Evolutionary conservation across 202 grass and related monocot species (phyloP), one percentile per base, ranked within the genome.

Genomic region (Saccharum hybrid): DNA sequence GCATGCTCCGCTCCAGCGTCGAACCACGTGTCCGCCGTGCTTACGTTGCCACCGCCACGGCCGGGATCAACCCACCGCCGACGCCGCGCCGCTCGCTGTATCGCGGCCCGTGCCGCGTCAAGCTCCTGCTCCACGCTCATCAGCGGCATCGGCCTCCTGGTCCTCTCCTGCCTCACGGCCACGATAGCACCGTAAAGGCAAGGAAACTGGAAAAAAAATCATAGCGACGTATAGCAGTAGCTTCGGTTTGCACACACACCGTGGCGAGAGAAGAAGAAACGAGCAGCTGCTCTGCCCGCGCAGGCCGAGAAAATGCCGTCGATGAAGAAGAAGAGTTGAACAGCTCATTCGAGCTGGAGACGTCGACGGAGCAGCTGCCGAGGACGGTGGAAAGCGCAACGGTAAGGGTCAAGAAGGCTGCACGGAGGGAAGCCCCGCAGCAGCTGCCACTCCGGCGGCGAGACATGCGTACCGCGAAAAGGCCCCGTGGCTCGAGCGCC

Each of bases 1-100:
- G 31, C 77, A 19, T 57, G 0, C 1, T 90, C 81, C 39, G 54
- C 77, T 34, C 12, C 80, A 14, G 51, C 63, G 4, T 34, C 45
- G 62, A 86, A 80, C 40, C 74, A 78, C 8, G 23, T 14, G 8
- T 56, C 23, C 13, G 46, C 40, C 31, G 45, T 11, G 63, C 15
- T 82, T 23, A 33, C 43, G 9, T 75, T 81, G 43, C 48, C 68
- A 28, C 57, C 7, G n/a, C 64, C 62, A 30, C n/a, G 19, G 21
- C 7, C 16, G 41, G 6, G 8, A 41, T 19, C 81, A 4, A 36
- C 22, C 0, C 36, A 49, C 45, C 57, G 37, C 18, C 57, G 41
- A 16, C 63, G 54, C 51, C 13, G 23, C 10, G 7, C 10, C 34
- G 26, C 11, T 10, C 8, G 1, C 6, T 26, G 14, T 10, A 8